Percentiles rank a stretch among this genome's conserved stretches.
phyloP scores from a whole-genome alignment of 225 moss, liverwort and hornwort species.

The Straminergon stramineum region DNA sequence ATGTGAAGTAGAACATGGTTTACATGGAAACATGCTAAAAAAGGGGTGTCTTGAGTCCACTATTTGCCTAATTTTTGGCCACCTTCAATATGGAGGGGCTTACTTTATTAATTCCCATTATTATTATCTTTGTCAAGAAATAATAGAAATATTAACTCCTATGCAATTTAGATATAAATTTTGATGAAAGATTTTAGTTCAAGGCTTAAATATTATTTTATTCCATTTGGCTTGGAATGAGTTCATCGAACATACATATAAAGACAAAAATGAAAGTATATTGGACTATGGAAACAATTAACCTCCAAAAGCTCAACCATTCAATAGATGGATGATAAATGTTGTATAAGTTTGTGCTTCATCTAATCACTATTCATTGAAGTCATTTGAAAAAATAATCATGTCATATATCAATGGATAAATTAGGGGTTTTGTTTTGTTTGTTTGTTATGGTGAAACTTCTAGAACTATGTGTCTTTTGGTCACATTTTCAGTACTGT shows the following conservation, averaged over 20 bases:
- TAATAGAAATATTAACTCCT: background rate
- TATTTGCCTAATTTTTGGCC: background rate
- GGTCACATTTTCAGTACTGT: accelerated
- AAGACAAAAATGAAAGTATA: background rate
- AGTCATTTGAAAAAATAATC: background rate
- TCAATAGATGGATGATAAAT: background rate
- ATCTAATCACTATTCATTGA: background rate
- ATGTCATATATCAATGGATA: too few species aligned
- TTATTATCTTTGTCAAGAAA: background rate
- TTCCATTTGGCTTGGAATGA: background rate
- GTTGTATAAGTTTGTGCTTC: accelerated
- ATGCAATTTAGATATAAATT: too few species aligned
- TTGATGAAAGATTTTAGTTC: too few species aligned
- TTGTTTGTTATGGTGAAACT: background rate
- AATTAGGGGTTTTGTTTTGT: background rate
- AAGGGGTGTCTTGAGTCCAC: background rate
- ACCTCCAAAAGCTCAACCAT: accelerated
- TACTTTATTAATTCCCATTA: background rate
- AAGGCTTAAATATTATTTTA: too few species aligned
- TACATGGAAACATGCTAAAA: background rate
- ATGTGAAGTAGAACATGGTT: background rate
- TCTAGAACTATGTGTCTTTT: accelerated
- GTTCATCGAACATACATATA: background rate
- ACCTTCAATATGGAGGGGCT: accelerated
- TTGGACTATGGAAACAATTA: background rate